Evolutionary conservation across 208 protist genomes (phyloP), one percentile per base, ranked within the genome.

Genomic region (Trypanosoma rangeli): DNA sequence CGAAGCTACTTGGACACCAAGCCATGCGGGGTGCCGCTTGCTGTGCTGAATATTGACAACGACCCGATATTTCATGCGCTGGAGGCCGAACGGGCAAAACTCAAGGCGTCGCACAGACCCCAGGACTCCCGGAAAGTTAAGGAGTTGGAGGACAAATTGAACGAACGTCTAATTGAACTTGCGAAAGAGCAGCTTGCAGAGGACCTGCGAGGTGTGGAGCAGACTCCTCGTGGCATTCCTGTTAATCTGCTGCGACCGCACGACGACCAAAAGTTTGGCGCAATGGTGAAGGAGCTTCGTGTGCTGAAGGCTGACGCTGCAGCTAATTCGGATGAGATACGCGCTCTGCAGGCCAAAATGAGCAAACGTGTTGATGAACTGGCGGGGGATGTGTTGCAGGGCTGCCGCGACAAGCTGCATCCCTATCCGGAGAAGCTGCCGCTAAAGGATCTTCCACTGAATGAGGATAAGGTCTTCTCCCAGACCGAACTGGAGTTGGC

Each of bases 351-450:
- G 31, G 44, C 0, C 8, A 35, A 86, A 66, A 84, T 95, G 78
- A 89, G 87, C 70, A 78, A 92, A 65, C 86, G 87, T 39, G 85
- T 79, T 12, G 74, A 84, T 39, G 83, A 89, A 69, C 75, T 95
- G 42, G 90, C 90, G 1, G 73, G 76, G 48, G 74, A 70, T 20
- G 78, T 87, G 9, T n/a, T 65, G 49, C 13, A 16, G 13, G 22
- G 26, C 2, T 63, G 58, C 49, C 60, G 70, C 10, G 60, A 73
- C 24, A 74, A 89, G 67, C 76, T 95, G 15, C 64, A 82, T 16
- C 57, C 74, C 20, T 75, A 82, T 54, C 82, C 80, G 1, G 85
- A 87, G 52, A 72, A 76, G 50, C 65, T 95, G 29, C 83, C 86
- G 20, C 58, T 93, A 15, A 49, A 68, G 10, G 66, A 77, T 8